Conservation (phyloP, 345 rosid genomes). For the Citrus sp. region DNA sequence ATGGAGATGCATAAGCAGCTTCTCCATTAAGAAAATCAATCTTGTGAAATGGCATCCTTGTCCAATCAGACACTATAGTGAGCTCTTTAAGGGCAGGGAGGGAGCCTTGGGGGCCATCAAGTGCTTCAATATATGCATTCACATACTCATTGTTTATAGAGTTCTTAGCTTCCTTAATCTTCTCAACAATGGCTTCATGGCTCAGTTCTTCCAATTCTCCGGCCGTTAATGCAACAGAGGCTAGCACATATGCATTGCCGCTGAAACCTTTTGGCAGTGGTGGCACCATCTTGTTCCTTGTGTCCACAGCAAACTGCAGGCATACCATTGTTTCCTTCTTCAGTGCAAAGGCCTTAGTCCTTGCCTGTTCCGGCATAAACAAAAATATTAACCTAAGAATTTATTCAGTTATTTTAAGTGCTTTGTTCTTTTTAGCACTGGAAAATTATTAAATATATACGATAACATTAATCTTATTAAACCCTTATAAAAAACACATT, state of each 20-base stretch:
- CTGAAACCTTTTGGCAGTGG: slow-evolving; percentile 49
- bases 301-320: slow-evolving; percentile 65
- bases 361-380: slow-evolving; percentile 36
- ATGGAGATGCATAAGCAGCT: slow-evolving; percentile 47
- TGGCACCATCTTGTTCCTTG: slow-evolving; percentile 44
- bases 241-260: slow-evolving; percentile 65
- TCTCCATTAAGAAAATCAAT: slow-evolving; percentile 39
- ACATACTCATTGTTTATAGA: slow-evolving; percentile 45
- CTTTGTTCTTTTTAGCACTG: too few relatives aligned
- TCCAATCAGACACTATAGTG: slow-evolving; percentile 66
- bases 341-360: slow-evolving; percentile 46
- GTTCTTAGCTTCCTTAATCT: slow-evolving; percentile 57
- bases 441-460: too few relatives aligned
- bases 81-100: slow-evolving; percentile 59
- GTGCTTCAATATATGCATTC: slow-evolving; percentile 50
- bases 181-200: slow-evolving; percentile 31
- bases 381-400: too few relatives aligned
- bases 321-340: slow-evolving; percentile 52
- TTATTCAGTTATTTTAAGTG: too few relatives aligned
- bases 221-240: slow-evolving; percentile 49
- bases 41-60: slow-evolving; percentile 68
- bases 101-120: slow-evolving; percentile 35
- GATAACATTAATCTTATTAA: too few relatives aligned
- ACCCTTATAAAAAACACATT: too few relatives aligned
- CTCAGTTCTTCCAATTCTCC: slow-evolving; percentile 40